Base-by-base conservation (phyloP, 2,329 filamentous ascomycete genomes). In the Tolypocladium cylindrosporum region DNA sequence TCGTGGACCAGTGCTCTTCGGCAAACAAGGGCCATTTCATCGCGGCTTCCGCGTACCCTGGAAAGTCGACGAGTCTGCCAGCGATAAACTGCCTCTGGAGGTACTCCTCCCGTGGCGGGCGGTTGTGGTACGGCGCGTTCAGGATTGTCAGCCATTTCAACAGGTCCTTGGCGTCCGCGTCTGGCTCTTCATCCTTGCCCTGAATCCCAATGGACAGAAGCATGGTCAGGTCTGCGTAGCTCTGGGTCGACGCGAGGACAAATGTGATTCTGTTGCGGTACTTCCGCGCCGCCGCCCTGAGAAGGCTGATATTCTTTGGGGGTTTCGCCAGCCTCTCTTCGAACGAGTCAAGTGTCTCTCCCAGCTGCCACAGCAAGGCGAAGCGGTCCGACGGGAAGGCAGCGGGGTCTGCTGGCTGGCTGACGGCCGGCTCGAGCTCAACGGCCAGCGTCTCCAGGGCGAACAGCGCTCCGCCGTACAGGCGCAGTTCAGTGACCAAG, bases 11-110 rank as follows among this genome's bases (percentile, higher is more conserved):
- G 58, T 69, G 62, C 2, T 56, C 55, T 11, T 66, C 62, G 4
- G 65, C 68, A 34, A 68, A 61, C 1, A 58, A 31, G 6, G 66
- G 66, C 67, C 72, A 73, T 4, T 55, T 54, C 0, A 51, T 58
- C 6, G 70, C 66, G 1, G 71, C 70, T 4, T 58, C 57, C 4
- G 67, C 67, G 41, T 62, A 59, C 8, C 43, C 61, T 1, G 63
- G 58, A 19, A 55, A 48, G 10, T 57, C 56, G n/a, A 37, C 19
- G 4, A 36, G 52, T n/a, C 56, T 48, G 34, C 16, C 16, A 0
- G 45, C 51, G 51, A 55, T 21, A 39, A 48, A 41, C 34, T 37
- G 51, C 51, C 11, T 39, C 52, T 57, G 51, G 2, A 54, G 31
- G 24, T 57, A 39, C 36, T 54, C 34, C 21, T 41, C 52, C 14